Evolutionary conservation across 208 protist species (phyloP), one percentile per base, ranked within the genome.

Genomic region (Acanthamoeba polyphaga): DNA sequence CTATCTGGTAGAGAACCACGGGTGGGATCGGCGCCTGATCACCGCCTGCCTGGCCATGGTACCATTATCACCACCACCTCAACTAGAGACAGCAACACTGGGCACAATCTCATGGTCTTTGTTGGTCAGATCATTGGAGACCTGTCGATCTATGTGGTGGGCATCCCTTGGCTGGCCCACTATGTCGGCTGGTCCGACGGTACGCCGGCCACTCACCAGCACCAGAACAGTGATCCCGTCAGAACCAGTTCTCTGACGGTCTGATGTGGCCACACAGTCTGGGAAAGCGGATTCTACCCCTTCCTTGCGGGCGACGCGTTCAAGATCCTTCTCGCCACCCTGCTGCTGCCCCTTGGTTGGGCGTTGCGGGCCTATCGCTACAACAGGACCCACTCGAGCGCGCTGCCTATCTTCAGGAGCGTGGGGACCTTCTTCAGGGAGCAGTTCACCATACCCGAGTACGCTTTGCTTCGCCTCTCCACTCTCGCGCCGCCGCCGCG

Each of bases 31-130:
- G 46, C 24, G 55, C 17, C 90, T 94, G 9, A 53, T 43, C 24
- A 84, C 90, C 17, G 53, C 90, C 6, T 82, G 27, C 72, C 43
- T 94, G 12, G 90, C 90, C n/a, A 94, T 94, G 90, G 68, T 92
- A 74, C 12, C 12, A 4, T 9, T 27, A 9, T 17, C 15, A 27
- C n/a, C n/a, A 60, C 46, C 46, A 29, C n/a, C 32, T 22, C 58
- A 17, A 64, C 19, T 8, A 64, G 53, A 10, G 2, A 58, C 5
- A 19, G 53, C 46, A 49, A 49, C 43, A 4, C 43, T 3, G 17
- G 12, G 22, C 53, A 8, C 17, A 60, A 8, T 0, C 0, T 12
- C 5, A 49, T 49, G 5, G 46, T 49, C 53, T 34, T n/a, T n/a
- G n/a, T 1, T 1, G 1, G 43, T 12, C 22, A 92, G 87, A 92